phyloP scores from a whole-genome alignment of 768 basidiomycete species.

The Galerina sulciceps region DNA sequence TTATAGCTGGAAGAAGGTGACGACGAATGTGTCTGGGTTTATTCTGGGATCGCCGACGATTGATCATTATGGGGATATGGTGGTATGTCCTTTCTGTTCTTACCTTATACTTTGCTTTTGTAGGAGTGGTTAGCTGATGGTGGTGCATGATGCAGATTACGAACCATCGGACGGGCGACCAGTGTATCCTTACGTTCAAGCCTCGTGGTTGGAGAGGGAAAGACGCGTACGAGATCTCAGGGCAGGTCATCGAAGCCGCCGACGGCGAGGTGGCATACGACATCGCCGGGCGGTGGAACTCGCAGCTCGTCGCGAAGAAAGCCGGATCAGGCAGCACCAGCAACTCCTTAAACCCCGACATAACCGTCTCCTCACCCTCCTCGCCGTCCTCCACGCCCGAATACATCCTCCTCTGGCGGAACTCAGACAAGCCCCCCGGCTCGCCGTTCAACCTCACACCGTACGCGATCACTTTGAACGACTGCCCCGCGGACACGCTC shows the following conservation, averaged over 20 bases:
- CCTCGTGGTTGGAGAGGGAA: constrained; percentile 93
- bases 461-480: constrained; percentile 90
- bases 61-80: constrained; percentile 95
- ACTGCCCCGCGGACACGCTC: constrained; percentile 75
- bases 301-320: constrained; percentile 86
- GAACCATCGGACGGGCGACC: constrained; percentile 90
- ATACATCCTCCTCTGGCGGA: constrained; percentile 90
- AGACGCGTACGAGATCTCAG: constrained; percentile 92
- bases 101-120: not conserved
- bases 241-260: constrained; percentile 68
- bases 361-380: constrained; percentile 50
- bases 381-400: constrained; percentile 57
- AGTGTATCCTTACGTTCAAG: constrained; percentile 91
- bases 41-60: constrained; percentile 89
- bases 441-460: constrained; percentile 96
- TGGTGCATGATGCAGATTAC: constrained; percentile 53
- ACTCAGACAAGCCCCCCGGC: constrained; percentile 76
- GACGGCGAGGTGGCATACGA: constrained; percentile 75
- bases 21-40: constrained; percentile 89
- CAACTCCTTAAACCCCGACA: constrained; percentile 78
- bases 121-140: not conserved
- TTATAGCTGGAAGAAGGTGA: constrained; percentile 96
- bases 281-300: constrained; percentile 95
- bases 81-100: constrained; percentile 56
- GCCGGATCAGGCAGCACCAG: constrained; percentile 53